These are phyloP conservation scores for Discostella stelligera DNA, from an alignment of 352 stramenopile species.

Conservation along the genomic window DNA sequence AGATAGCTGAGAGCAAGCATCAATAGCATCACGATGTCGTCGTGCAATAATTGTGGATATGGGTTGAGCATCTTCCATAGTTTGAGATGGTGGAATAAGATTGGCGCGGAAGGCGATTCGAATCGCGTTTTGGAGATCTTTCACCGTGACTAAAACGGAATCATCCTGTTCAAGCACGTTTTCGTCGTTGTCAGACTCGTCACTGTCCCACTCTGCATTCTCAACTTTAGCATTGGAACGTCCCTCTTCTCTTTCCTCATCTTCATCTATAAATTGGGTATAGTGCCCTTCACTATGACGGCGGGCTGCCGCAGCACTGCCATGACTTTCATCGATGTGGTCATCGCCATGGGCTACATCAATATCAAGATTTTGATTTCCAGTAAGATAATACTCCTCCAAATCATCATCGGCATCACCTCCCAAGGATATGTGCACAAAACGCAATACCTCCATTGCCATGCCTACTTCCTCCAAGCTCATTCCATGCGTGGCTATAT, in stretches of 20 bases:
- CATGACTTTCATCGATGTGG: not conserved
- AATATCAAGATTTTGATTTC: not conserved
- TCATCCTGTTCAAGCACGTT: slow-evolving; percentile 22
- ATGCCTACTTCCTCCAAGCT: slow-evolving; percentile 23
- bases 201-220: slow-evolving; percentile 3
- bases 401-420: slow-evolving; percentile 37
- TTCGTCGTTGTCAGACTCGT: slow-evolving; percentile 20
- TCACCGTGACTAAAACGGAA: slow-evolving; percentile 31
- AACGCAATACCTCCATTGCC: slow-evolving; percentile 44
- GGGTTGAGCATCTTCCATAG: slow-evolving; percentile 13
- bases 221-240: not conserved
- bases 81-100: slow-evolving; percentile 13
- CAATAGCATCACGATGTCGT: slow-evolving; percentile 51
- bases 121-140: slow-evolving; percentile 53
- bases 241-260: slow-evolving; percentile 25
- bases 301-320: not conserved
- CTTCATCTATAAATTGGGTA: slow-evolving; percentile 42
- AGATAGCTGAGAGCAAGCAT: slow-evolving; percentile 44
- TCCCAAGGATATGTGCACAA: slow-evolving; percentile 32
- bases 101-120: slow-evolving; percentile 35
- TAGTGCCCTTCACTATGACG: slow-evolving; percentile 38
- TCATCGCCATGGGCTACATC: slow-evolving; percentile 7
- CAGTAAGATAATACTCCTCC: slow-evolving; percentile 39
- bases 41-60: slow-evolving; percentile 25
- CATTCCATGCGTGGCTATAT: slow-evolving; percentile 9